A percentile compares a stretch with the other conserved stretches of the same genome.
Conservation (phyloP, 169 alveolate genomes). For the Plasmodium chabaudi region DNA sequence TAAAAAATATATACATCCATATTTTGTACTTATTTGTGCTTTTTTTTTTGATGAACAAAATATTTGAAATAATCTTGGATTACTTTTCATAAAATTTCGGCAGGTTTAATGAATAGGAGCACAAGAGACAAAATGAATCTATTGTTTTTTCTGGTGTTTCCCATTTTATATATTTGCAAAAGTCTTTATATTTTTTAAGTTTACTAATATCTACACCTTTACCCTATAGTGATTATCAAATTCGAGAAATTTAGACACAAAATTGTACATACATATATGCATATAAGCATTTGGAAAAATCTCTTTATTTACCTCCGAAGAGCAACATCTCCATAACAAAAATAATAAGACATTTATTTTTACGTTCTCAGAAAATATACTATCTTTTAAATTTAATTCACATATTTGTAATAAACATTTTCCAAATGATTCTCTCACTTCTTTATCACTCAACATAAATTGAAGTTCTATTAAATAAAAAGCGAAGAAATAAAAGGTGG, state of each 20-base stretch:
- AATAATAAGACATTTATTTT: constrained; percentile 38
- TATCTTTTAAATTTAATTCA: constrained; percentile 52
- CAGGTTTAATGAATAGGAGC: constrained; percentile 66
- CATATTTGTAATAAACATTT: constrained; percentile 42
- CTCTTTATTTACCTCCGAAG: constrained; percentile 26
- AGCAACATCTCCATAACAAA: constrained; percentile 35
- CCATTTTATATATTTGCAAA: constrained; percentile 61
- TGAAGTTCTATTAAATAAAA: constrained; percentile 18
- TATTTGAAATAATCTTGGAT: neutral
- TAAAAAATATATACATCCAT: neutral
- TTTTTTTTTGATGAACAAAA: neutral
- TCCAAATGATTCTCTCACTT: constrained; percentile 48
- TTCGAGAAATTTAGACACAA: neutral
- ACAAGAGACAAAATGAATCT: constrained; percentile 34
- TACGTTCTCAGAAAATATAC: constrained; percentile 15
- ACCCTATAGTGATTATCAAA: constrained; percentile 21
- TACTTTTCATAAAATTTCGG: constrained; percentile 72
- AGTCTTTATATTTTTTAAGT: constrained; percentile 62
- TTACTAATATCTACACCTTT: constrained; percentile 36
- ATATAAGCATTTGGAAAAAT: neutral
- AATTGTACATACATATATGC: neutral
- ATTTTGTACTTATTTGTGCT: neutral
- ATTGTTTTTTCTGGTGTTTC: constrained; percentile 43
- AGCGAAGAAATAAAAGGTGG: no score
- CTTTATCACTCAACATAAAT: constrained; percentile 57